These are phyloP conservation scores for Plasmodium cynomolgi DNA, from an alignment of 169 alveolate genomes.

Conservation along the genomic window DNA sequence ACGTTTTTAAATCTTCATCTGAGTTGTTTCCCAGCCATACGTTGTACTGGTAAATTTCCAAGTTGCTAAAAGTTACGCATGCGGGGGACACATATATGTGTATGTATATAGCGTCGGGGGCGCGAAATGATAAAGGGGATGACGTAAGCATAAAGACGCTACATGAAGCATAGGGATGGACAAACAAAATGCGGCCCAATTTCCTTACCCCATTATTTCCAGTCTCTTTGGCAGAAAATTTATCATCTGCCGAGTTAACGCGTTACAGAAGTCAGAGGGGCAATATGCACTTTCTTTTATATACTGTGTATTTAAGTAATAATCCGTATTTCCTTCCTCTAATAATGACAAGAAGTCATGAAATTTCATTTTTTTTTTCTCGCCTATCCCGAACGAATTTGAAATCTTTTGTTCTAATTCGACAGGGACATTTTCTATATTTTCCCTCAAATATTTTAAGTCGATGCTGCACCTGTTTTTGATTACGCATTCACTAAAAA, in stretches of 20 bases:
- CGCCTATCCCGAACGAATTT: conserved; percentile 70
- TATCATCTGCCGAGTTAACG: conserved; percentile 61
- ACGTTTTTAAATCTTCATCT: conserved; percentile 65
- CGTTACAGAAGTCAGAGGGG: conserved; percentile 70
- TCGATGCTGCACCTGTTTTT: conserved; percentile 36
- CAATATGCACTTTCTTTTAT: conserved; percentile 65
- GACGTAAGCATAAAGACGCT: neutral
- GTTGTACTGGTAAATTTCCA: conserved; percentile 69
- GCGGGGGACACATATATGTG: neutral
- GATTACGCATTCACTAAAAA: conserved; percentile 61
- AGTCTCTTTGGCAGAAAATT: conserved; percentile 56
- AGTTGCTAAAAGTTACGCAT: conserved; percentile 31
- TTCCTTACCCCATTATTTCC: conserved; percentile 71
- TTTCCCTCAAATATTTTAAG: conserved; percentile 59
- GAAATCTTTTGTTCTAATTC: conserved; percentile 67
- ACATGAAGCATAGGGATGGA: neutral
- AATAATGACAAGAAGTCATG: conserved; percentile 68
- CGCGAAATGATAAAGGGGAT: neutral
- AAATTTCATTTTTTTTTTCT: conserved; percentile 68
- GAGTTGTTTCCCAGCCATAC: conserved; percentile 72
- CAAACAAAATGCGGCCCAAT: neutral
- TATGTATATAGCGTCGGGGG: neutral
- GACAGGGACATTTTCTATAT: conserved; percentile 48
- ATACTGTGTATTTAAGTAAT: conserved; percentile 71
- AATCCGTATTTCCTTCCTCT: conserved; percentile 69